These are phyloP conservation scores for Periconia sp. DNA, from an alignment of 2,329 filamentous ascomycete species.

Conservation along the genomic window DNA sequence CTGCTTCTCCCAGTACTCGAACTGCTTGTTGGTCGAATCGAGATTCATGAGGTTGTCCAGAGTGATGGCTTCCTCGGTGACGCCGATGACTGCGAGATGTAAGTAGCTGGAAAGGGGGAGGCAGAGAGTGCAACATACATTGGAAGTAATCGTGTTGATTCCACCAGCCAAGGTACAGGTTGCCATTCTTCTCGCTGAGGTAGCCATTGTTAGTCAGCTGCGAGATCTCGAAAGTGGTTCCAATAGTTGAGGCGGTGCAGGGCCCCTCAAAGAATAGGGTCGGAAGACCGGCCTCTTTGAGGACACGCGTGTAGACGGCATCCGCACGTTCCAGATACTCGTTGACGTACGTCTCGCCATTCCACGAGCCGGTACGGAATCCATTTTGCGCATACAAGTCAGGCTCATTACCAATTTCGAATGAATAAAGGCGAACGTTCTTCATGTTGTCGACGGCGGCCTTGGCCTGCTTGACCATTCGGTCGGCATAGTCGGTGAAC, in stretches of 20 bases:
- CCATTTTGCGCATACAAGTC: constrained; percentile 52
- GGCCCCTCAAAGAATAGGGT: constrained; percentile 57
- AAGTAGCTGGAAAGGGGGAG: constrained; percentile 13
- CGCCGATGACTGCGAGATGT: constrained; percentile 49
- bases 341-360: constrained; percentile 51
- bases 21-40: constrained; percentile 55
- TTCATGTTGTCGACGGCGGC: constrained; percentile 44
- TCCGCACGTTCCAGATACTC: constrained; percentile 55
- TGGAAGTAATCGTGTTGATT: constrained; percentile 63
- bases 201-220: constrained; percentile 51
- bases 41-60: constrained; percentile 54
- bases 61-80: constrained; percentile 52
- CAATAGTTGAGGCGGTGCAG: constrained; percentile 58
- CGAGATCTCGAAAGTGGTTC: constrained; percentile 56
- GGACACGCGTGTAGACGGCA: constrained; percentile 53
- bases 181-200: constrained; percentile 42
- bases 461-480: constrained; percentile 51
- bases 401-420: constrained; percentile 54
- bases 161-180: constrained; percentile 51
- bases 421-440: constrained; percentile 49
- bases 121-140: constrained; percentile 32
- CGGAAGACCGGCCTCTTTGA: constrained; percentile 49
- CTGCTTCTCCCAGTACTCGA: constrained; percentile 54
- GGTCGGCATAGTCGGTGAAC: constrained; percentile 51
- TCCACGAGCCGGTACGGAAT: constrained; percentile 54